phyloP scores from a whole-genome alignment of 1,139 yeast genomes.

The Scheffersomyces parashehatae region DNA sequence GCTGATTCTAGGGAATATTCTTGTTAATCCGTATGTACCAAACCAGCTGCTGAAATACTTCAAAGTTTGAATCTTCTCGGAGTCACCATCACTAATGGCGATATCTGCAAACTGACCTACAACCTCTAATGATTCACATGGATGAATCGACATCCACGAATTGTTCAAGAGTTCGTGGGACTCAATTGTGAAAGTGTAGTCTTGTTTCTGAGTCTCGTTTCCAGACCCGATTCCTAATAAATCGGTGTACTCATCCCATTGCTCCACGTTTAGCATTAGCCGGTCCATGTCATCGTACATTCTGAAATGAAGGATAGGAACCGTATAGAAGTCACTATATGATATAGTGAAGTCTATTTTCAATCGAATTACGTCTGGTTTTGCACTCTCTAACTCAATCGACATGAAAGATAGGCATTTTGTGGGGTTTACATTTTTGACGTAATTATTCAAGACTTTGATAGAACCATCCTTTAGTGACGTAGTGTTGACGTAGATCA shows the following conservation, averaged over 20 bases:
- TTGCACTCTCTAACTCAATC: too few relatives aligned
- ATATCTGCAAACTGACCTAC: conserved; percentile 12
- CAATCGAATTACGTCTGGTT: not conserved
- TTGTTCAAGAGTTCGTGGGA: conserved; percentile 29
- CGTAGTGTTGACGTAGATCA: conserved; percentile 1
- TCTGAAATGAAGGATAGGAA: conserved; percentile 34
- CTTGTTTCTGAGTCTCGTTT: conserved; percentile 1
- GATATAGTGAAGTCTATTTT: conserved; percentile 25
- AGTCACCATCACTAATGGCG: not conserved
- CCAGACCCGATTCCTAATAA: not conserved
- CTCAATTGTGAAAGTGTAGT: conserved; percentile 8
- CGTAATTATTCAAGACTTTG: conserved; percentile 10
- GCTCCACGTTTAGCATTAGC: not conserved
- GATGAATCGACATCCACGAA: conserved; percentile 37
- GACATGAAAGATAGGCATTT: too few relatives aligned
- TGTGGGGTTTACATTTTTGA: conserved; percentile 1
- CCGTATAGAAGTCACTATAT: conserved; percentile 30
- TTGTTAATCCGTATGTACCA: conserved; percentile 26
- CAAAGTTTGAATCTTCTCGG: conserved; percentile 5
- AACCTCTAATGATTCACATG: conserved; percentile 33
- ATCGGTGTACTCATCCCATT: conserved; percentile 1
- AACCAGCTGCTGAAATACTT: conserved; percentile 32
- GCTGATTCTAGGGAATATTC: conserved; percentile 13
- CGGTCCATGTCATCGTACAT: conserved; percentile 4
- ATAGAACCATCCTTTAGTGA: not conserved